These are phyloP conservation scores for Nicotiana benthamiana DNA, from an alignment of 257 asterid species.

Conservation along the genomic window DNA sequence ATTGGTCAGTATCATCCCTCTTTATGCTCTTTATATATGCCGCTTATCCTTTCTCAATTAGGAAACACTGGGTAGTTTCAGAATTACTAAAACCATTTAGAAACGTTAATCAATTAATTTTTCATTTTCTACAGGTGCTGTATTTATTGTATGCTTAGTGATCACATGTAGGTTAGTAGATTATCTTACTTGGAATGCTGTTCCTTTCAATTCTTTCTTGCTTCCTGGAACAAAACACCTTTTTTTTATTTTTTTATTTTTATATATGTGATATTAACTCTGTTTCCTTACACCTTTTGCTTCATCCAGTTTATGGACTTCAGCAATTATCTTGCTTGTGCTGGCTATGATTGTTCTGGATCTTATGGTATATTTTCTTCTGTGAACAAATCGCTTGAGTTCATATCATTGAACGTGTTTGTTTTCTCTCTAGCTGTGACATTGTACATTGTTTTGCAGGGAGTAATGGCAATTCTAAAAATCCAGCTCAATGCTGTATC, in stretches of 20 bases:
- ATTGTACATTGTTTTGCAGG: conserved; percentile 40
- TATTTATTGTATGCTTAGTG: conserved; percentile 76
- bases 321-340: conserved; percentile 83
- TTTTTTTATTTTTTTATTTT: not conserved
- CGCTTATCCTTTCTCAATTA: not conserved
- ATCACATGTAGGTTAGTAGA: conserved; percentile 79
- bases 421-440: not conserved
- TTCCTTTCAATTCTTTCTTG: not conserved
- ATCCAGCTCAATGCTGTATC: conserved; percentile 93
- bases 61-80: not conserved
- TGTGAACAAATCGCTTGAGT: not conserved
- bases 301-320: conserved; percentile 78
- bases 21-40: not conserved
- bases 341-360: conserved; percentile 84
- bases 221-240: not conserved
- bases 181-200: not conserved
- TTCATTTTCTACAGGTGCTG: conserved; percentile 61
- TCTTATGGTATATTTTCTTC: conserved; percentile 56
- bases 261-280: not conserved
- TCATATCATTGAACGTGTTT: not conserved
- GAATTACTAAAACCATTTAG: not conserved
- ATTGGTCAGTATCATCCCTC: conserved; percentile 50
- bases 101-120: conserved; percentile 4
- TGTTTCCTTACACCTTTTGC: not conserved
- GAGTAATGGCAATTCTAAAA: conserved; percentile 80